Conservation (phyloP, 2,329 filamentous ascomycete species). For the Pestalotiopsis sp. region DNA sequence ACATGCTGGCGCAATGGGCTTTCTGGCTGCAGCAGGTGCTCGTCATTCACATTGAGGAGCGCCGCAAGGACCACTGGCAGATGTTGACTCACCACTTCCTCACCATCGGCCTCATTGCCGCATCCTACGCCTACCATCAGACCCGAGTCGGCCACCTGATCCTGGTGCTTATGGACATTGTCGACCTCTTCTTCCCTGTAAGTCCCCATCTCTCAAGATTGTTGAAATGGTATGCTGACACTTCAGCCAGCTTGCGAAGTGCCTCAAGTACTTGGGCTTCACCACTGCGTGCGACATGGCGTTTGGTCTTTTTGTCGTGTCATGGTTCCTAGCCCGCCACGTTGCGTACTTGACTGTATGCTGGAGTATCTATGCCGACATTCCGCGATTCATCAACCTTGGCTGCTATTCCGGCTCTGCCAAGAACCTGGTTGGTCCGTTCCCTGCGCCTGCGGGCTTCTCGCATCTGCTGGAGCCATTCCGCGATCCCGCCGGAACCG, state of each 20-base stretch:
- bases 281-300: slow-evolving; percentile 76
- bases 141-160: slow-evolving; percentile 89
- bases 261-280: slow-evolving; percentile 86
- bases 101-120: slow-evolving; percentile 78
- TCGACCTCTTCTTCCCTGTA: slow-evolving; percentile 87
- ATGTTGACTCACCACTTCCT: slow-evolving; percentile 96
- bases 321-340: slow-evolving; percentile 85
- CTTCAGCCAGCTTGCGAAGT: slow-evolving; percentile 75
- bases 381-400: slow-evolving; percentile 61
- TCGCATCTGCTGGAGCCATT: slow-evolving; percentile 76
- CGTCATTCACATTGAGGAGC: slow-evolving; percentile 92
- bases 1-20: slow-evolving; percentile 85
- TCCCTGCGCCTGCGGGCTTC: slow-evolving; percentile 53
- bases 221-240: background rate
- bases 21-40: slow-evolving; percentile 96
- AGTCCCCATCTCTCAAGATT: slow-evolving; percentile 34
- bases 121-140: slow-evolving; percentile 84
- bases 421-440: slow-evolving; percentile 56
- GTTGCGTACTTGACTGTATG: slow-evolving; percentile 77
- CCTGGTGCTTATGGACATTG: slow-evolving; percentile 89
- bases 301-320: slow-evolving; percentile 84
- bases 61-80: slow-evolving; percentile 91
- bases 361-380: slow-evolving; percentile 77
- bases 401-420: slow-evolving; percentile 72
- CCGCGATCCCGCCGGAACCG: slow-evolving; percentile 66